A percentile compares a stretch with the other conserved stretches of the same genome.
Evolutionary conservation across 176 grass and related monocot genomes (phyloP).

Genomic region (Carex parvula): DNA sequence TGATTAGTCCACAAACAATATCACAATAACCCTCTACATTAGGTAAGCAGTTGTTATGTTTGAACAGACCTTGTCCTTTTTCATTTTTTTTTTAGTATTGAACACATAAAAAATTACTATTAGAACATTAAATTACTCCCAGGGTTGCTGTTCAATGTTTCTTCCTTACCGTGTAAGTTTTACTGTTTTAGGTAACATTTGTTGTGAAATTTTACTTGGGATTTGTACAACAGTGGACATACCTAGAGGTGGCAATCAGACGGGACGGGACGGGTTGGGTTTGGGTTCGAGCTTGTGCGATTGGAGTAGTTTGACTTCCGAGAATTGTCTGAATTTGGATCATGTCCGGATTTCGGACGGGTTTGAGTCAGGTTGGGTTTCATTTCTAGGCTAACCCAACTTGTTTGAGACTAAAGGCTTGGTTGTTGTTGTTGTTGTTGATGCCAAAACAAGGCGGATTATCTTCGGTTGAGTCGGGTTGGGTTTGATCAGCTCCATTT

Average conservation of each 20-base stretch:
- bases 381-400: too few relatives aligned
- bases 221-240: constrained; percentile 16
- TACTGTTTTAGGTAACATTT: neutral
- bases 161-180: neutral
- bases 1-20: neutral
- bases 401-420: too few relatives aligned
- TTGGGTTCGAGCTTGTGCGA: too few relatives aligned
- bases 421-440: too few relatives aligned
- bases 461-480: too few relatives aligned
- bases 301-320: too few relatives aligned
- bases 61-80: neutral
- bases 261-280: too few relatives aligned
- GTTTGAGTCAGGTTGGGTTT: too few relatives aligned
- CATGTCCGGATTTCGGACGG: too few relatives aligned
- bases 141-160: neutral
- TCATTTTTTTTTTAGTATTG: neutral
- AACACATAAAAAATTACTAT: neutral
- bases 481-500: too few relatives aligned
- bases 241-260: neutral
- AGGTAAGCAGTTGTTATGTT: neutral
- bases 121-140: neutral
- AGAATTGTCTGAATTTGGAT: too few relatives aligned
- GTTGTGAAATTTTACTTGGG: constrained; percentile 3
- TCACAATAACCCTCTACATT: neutral
- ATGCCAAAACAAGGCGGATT: too few relatives aligned